Evolutionary conservation across 2,329 filamentous ascomycete genomes (phyloP).

Genomic region (Aspergillus sp.): DNA sequence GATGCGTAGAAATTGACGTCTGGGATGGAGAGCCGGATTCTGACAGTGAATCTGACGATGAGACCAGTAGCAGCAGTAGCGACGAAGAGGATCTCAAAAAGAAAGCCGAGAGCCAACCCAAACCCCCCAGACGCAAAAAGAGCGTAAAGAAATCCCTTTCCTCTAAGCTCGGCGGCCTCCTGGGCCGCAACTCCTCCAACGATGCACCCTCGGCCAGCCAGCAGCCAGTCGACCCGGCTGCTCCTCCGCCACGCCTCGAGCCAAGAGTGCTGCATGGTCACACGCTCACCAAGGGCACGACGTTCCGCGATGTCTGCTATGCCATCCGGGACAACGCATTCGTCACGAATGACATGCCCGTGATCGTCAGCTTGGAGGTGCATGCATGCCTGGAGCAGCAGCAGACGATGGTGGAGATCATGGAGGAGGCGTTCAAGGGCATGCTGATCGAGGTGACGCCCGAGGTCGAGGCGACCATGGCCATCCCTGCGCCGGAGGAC

Average conservation of each 20-base stretch:
- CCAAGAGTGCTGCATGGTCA: conserved; percentile 83
- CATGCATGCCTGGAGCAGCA: conserved; percentile 82
- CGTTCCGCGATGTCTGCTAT: conserved; percentile 81
- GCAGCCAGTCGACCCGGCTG: conserved; percentile 3
- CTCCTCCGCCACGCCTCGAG: conserved; percentile 51
- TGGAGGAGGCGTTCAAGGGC: conserved; percentile 81
- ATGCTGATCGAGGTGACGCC: conserved; percentile 64
- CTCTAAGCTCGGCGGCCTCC: conserved; percentile 21
- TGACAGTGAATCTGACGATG: conserved; percentile 24
- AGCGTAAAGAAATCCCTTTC: conserved; percentile 16
- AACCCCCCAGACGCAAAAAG: conserved; percentile 9
- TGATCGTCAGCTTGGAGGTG: conserved; percentile 91
- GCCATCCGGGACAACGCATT: conserved; percentile 80
- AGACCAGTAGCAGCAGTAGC: conserved; percentile 34
- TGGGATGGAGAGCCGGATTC: conserved; percentile 69
- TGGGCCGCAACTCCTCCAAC: conserved; percentile 17
- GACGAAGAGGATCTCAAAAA: conserved; percentile 16
- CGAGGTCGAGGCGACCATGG: conserved; percentile 53
- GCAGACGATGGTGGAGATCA: conserved; percentile 87
- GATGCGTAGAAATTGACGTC: conserved; percentile 92
- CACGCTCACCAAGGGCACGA: conserved; percentile 80
- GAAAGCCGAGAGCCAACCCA: conserved; percentile 19
- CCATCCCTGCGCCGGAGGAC: conserved; percentile 67
- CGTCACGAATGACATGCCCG: conserved; percentile 67
- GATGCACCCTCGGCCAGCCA: not conserved